Percentiles rank a stretch among this genome's conserved stretches.
Conservation (phyloP, 805 yeast species). For the Kodamaea hsintzibuensis region DNA sequence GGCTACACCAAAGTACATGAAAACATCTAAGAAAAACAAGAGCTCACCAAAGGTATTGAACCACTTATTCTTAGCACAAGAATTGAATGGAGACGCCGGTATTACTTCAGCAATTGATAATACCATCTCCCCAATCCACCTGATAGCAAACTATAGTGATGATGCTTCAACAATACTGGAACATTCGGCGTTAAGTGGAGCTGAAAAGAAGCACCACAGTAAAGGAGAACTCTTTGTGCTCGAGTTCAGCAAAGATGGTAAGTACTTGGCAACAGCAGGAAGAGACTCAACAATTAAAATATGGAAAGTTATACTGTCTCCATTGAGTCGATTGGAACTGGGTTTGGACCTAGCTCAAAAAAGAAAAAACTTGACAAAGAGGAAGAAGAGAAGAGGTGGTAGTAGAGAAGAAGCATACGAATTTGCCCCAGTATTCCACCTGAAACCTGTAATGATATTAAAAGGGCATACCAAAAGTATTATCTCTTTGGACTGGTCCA, state of each 20-base stretch:
- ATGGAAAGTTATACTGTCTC: slow-evolving; percentile 80
- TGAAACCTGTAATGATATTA: slow-evolving; percentile 59
- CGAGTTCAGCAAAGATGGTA: slow-evolving; percentile 78
- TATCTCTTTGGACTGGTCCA: slow-evolving; percentile 83
- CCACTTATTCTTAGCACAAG: slow-evolving; percentile 67
- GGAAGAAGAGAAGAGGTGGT: slow-evolving; percentile 16
- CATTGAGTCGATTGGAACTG: slow-evolving; percentile 59
- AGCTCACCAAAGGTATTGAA: slow-evolving; percentile 48
- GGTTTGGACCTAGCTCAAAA: slow-evolving; percentile 24
- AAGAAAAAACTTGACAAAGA: slow-evolving; percentile 5
- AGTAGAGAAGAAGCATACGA: slow-evolving; percentile 20
- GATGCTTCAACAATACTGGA: slow-evolving; percentile 9
- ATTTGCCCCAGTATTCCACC: slow-evolving; percentile 79
- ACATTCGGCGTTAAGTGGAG: slow-evolving; percentile 9
- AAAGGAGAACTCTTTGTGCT: slow-evolving; percentile 65
- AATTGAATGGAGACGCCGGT: slow-evolving; percentile 34
- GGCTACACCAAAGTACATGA: slow-evolving; percentile 56
- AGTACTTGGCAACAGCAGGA: slow-evolving; percentile 81
- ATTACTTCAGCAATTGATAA: not conserved
- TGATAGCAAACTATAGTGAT: slow-evolving; percentile 10
- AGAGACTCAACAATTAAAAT: slow-evolving; percentile 66
- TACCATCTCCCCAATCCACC: slow-evolving; percentile 1
- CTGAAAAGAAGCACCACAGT: slow-evolving; percentile 25
- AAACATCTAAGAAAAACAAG: slow-evolving; percentile 47
- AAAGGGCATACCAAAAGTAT: slow-evolving; percentile 71